Evolutionary conservation across 179 eudicot genomes (phyloP).

Genomic region (Sideroxylon spinosum): DNA sequence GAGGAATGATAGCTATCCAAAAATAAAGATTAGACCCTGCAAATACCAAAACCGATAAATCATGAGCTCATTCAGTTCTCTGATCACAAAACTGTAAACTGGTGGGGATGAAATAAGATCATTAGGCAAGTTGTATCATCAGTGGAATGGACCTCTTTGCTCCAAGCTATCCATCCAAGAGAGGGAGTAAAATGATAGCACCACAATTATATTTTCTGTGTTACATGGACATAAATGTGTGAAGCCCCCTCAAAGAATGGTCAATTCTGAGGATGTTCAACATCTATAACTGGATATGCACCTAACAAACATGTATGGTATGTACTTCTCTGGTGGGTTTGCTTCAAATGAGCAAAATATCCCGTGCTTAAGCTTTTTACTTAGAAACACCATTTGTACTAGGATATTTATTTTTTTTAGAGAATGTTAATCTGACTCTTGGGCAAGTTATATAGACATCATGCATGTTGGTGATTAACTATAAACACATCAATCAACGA

Average conservation of each 20-base stretch:
- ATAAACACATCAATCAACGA: not conserved
- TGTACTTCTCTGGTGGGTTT: no score
- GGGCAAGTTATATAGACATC: slow-evolving; percentile 1
- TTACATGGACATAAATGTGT: not conserved
- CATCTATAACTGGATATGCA: no score
- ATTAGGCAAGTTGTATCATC: not conserved
- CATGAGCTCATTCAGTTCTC: not conserved
- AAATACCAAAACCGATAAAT: slow-evolving; percentile 19
- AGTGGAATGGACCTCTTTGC: not conserved
- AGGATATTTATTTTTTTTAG: no score
- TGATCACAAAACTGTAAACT: no score
- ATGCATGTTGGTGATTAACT: not conserved
- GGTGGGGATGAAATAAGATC: not conserved
- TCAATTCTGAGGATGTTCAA: no score
- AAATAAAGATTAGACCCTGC: slow-evolving; percentile 94
- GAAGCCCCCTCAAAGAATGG: no score
- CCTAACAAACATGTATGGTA: no score
- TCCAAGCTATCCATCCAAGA: not conserved
- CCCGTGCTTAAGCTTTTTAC: no score
- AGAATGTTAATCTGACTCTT: slow-evolving; percentile 4
- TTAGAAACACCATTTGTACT: no score
- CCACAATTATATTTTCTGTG: not conserved
- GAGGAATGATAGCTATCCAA: slow-evolving; percentile 95
- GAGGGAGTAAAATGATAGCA: not conserved
- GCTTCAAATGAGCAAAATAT: no score